These are phyloP conservation scores for Auricularia auricula-judae DNA, from an alignment of 768 basidiomycete species.

Conservation along the genomic window DNA sequence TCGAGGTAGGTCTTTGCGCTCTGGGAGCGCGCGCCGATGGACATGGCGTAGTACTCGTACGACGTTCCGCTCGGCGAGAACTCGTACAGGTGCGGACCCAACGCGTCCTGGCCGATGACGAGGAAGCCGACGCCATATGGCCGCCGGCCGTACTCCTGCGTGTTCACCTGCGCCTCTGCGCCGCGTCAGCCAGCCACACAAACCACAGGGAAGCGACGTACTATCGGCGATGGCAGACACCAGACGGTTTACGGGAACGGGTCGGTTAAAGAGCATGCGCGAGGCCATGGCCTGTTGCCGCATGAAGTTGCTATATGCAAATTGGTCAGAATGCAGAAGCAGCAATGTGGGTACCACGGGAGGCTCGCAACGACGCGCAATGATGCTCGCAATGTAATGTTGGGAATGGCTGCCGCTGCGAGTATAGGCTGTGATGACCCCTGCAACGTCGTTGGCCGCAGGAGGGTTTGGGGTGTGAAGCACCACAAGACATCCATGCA, in stretches of 20 bases:
- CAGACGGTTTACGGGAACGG: slow-evolving; percentile 86
- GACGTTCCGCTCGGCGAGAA: slow-evolving; percentile 96
- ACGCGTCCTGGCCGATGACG: slow-evolving; percentile 89
- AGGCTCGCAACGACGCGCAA: too few relatives aligned
- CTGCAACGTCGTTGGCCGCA: too few relatives aligned
- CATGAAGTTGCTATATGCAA: slow-evolving; percentile 81
- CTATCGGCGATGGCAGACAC: slow-evolving; percentile 93
- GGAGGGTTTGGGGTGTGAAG: too few relatives aligned
- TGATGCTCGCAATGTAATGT: too few relatives aligned
- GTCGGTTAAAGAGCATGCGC: slow-evolving; percentile 90
- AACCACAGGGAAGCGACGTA: slow-evolving; percentile 30
- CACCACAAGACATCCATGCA: too few relatives aligned
- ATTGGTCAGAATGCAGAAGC: too few relatives aligned
- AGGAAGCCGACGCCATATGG: slow-evolving; percentile 99
- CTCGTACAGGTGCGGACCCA: slow-evolving; percentile 96
- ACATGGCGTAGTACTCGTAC: slow-evolving; percentile 97
- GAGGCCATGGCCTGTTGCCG: slow-evolving; percentile 95
- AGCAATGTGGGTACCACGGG: too few relatives aligned
- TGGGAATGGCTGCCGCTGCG: too few relatives aligned
- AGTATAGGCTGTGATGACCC: too few relatives aligned
- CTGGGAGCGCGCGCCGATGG: slow-evolving; percentile 95
- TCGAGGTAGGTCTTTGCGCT: slow-evolving; percentile 98
- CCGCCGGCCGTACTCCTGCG: slow-evolving; percentile 93
- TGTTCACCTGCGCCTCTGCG: slow-evolving; percentile 94
- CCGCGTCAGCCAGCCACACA: slow-evolving; percentile 1